phyloP scores from a whole-genome alignment of 495 filamentous ascomycete genomes.

The Xylaria nigripes region DNA sequence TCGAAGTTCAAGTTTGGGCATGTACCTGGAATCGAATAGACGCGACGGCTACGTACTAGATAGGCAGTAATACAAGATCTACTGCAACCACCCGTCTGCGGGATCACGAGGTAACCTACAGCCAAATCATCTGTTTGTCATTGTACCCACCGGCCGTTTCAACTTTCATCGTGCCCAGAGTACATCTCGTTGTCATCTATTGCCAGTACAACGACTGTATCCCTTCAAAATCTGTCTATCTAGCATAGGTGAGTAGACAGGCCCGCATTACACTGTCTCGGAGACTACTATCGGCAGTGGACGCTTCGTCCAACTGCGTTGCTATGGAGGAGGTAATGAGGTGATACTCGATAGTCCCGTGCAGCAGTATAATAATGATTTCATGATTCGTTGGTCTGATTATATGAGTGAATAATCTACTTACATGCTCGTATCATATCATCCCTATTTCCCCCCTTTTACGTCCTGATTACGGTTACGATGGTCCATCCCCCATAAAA shows the following conservation, averaged over 20 bases:
- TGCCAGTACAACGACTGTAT: not conserved
- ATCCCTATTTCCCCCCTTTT: no score
- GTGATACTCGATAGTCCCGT: not conserved
- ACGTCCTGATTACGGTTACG: no score
- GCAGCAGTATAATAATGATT: no score
- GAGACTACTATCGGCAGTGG: not conserved
- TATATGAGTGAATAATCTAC: no score
- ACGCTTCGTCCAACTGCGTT: not conserved
- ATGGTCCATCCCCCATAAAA: no score
- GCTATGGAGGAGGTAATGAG: not conserved
- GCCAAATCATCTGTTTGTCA: slow-evolving; percentile 4
- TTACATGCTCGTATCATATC: no score
- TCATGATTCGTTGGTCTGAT: no score
- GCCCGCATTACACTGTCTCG: not conserved
- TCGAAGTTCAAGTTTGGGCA: no score
- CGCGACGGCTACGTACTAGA: no score
- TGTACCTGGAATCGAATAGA: no score
- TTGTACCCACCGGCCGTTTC: not conserved
- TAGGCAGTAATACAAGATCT: not conserved
- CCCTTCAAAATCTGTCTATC: not conserved
- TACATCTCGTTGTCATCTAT: not conserved
- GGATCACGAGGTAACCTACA: not conserved
- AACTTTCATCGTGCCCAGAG: not conserved
- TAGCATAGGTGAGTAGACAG: not conserved
- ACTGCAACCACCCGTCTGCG: slow-evolving; percentile 2